Evolutionary conservation across 2,329 filamentous ascomycete species (phyloP).

Genomic region (Huntiella abstrusa): DNA sequence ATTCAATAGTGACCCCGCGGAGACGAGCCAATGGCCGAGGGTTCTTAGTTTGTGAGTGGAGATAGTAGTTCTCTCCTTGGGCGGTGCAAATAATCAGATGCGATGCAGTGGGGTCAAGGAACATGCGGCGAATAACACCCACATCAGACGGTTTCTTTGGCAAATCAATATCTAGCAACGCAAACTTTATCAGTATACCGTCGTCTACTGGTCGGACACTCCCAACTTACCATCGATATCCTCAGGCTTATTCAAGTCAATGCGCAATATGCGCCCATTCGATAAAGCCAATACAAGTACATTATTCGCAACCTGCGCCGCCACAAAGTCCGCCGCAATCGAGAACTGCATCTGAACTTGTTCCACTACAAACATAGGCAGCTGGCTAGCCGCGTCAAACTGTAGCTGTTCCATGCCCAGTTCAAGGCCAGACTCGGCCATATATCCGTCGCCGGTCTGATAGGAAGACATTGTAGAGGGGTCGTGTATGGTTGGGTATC

Average conservation of each 20-base stretch:
- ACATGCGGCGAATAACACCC: slow-evolving; percentile 85
- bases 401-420: slow-evolving; percentile 27
- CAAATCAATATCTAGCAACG: slow-evolving; percentile 66
- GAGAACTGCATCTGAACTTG: slow-evolving; percentile 86
- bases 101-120: slow-evolving; percentile 90
- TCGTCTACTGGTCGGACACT: not conserved
- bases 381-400: slow-evolving; percentile 32
- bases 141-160: slow-evolving; percentile 84
- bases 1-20: slow-evolving; percentile 74
- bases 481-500: no score
- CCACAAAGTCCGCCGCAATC: slow-evolving; percentile 86
- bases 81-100: slow-evolving; percentile 85
- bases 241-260: slow-evolving; percentile 80
- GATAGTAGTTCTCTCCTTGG: slow-evolving; percentile 89
- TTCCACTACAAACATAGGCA: slow-evolving; percentile 91
- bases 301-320: slow-evolving; percentile 93
- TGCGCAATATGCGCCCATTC: slow-evolving; percentile 79
- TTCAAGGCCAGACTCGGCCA: slow-evolving; percentile 39
- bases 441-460: slow-evolving; percentile 45
- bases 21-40: slow-evolving; percentile 66
- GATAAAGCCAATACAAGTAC: slow-evolving; percentile 82
- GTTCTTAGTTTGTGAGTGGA: slow-evolving; percentile 83
- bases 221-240: slow-evolving; percentile 64
- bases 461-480: slow-evolving; percentile 39
- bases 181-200: not conserved